Evolutionary conservation across 352 stramenopile species (phyloP).

Genomic region (Pythium rishiriense): DNA sequence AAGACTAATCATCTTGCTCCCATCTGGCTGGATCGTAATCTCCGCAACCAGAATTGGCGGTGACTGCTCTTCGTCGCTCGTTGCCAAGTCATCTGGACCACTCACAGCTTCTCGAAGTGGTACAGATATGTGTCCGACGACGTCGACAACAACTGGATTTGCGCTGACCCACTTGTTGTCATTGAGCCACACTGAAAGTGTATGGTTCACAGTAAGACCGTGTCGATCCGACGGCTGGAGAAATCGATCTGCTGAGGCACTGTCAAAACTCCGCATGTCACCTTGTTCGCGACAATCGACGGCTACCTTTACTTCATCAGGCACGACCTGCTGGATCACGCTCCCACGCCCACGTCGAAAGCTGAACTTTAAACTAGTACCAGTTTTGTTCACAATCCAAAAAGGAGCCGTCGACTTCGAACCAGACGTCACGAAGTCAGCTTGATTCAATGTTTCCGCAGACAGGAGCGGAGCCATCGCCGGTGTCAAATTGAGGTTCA

Average conservation of each 20-base stretch:
- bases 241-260: constrained; percentile 74
- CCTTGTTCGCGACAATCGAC: constrained; percentile 86
- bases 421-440: constrained; percentile 84
- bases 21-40: constrained; percentile 86
- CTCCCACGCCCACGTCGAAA: constrained; percentile 79
- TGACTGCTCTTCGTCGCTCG: constrained; percentile 53
- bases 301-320: constrained; percentile 65
- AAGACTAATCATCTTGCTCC: constrained; percentile 86
- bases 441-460: constrained; percentile 74
- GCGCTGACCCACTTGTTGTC: constrained; percentile 87
- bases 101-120: constrained; percentile 57
- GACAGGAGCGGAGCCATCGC: constrained; percentile 85
- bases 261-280: constrained; percentile 88
- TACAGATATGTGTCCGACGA: constrained; percentile 85
- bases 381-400: constrained; percentile 88
- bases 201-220: constrained; percentile 83
- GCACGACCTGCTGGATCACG: constrained; percentile 77
- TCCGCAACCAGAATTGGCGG: constrained; percentile 81
- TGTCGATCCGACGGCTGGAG: constrained; percentile 69
- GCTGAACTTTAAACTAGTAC: constrained; percentile 82
- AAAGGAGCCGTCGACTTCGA: constrained; percentile 88
- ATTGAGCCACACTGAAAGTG: constrained; percentile 84
- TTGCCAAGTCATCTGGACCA: constrained; percentile 33
- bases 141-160: constrained; percentile 85
- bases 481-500: constrained; percentile 88